These are phyloP conservation scores for Streptanthus diversifolius DNA, from an alignment of 345 rosid species.

Conservation along the genomic window DNA sequence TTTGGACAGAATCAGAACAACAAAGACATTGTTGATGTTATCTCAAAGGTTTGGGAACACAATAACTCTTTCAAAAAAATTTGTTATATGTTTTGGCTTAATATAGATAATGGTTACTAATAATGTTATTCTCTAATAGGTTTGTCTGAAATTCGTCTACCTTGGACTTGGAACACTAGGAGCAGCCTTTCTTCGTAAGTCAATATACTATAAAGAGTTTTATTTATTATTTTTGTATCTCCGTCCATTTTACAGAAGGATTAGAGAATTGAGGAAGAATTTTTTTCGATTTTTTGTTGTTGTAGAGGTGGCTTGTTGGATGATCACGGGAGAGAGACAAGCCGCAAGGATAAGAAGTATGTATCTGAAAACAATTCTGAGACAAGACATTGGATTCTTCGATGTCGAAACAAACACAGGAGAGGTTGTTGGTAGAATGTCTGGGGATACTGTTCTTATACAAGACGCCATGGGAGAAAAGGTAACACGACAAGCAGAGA, in stretches of 20 bases:
- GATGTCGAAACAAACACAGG: conserved; percentile 78
- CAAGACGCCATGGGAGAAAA: conserved; percentile 94
- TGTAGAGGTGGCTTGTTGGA: conserved; percentile 81
- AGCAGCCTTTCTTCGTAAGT: conserved; percentile 79
- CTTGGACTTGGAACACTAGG: conserved; percentile 59
- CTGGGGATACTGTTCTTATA: conserved; percentile 82
- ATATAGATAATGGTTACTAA: not conserved
- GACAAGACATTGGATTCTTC: conserved; percentile 73
- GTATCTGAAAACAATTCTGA: conserved; percentile 61
- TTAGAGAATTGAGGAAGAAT: not conserved
- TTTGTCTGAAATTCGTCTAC: conserved; percentile 66
- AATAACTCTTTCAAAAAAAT: no score
- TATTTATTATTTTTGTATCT: not conserved
- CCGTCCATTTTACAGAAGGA: not conserved
- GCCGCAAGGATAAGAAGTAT: conserved; percentile 56
- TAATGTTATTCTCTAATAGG: conserved; percentile 36
- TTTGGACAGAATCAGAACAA: conserved; percentile 57
- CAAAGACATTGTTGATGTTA: conserved; percentile 37
- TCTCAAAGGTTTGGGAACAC: conserved; percentile 52
- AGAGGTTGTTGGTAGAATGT: conserved; percentile 83
- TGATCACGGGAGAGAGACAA: conserved; percentile 82
- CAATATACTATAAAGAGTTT: not conserved
- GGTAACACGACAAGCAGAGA: conserved; percentile 33
- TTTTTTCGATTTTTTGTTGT: conserved; percentile 3
- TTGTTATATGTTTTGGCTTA: conserved; percentile 28